phyloP scores from a whole-genome alignment of 768 basidiomycete species.

The Phlegmacium glaucopus region DNA sequence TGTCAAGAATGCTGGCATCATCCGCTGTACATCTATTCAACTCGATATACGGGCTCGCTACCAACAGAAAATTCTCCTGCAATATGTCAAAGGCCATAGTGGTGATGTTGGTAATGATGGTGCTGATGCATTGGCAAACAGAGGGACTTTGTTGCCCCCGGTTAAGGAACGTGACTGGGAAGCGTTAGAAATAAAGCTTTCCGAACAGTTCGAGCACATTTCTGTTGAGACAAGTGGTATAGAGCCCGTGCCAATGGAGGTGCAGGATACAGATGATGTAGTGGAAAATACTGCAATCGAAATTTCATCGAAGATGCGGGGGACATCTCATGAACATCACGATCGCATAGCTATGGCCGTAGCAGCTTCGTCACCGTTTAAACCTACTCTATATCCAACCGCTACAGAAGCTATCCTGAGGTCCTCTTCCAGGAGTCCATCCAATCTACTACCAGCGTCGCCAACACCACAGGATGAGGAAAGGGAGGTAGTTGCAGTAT shows the following conservation, averaged over 20 bases:
- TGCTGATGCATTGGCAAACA: conserved; percentile 72
- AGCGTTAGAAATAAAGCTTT: conserved; percentile 19
- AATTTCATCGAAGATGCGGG: neutral
- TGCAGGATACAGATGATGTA: neutral
- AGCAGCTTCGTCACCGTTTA: too few relatives aligned
- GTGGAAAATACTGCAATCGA: neutral
- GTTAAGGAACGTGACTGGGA: conserved; percentile 62
- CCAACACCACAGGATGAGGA: too few relatives aligned
- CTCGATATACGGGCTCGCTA: conserved; percentile 46
- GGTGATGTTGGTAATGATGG: conserved; percentile 84
- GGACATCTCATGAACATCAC: too few relatives aligned
- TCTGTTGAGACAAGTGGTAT: neutral
- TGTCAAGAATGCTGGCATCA: conserved; percentile 72
- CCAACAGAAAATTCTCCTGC: conserved; percentile 58
- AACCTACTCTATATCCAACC: too few relatives aligned
- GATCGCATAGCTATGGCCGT: too few relatives aligned
- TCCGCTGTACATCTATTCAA: conserved; percentile 66
- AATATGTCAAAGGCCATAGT: conserved; percentile 77
- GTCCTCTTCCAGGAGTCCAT: too few relatives aligned
- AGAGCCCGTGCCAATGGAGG: conserved; percentile 1
- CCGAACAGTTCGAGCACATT: conserved; percentile 1
- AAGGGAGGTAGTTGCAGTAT: too few relatives aligned
- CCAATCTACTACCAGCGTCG: too few relatives aligned
- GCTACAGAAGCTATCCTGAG: too few relatives aligned
- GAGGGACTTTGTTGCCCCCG: conserved; percentile 41